Evolutionary conservation across 2,329 filamentous ascomycete genomes (phyloP).

Genomic region (Rutstroemia sp.): DNA sequence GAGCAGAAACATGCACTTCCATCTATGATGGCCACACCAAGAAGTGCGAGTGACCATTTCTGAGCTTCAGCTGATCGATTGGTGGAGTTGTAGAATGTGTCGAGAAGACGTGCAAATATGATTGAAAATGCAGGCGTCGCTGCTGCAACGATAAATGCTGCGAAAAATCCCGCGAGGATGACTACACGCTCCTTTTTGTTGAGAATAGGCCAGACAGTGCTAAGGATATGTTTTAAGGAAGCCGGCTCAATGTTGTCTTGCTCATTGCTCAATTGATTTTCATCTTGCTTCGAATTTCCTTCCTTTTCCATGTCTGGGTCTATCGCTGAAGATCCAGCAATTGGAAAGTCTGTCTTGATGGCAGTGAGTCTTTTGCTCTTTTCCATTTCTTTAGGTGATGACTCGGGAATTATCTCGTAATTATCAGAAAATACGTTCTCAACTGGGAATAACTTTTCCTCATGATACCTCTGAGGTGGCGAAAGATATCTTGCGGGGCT

Average conservation of each 20-base stretch:
- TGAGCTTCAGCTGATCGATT: constrained; percentile 17
- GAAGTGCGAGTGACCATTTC: constrained; percentile 62
- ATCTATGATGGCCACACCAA: constrained; percentile 61
- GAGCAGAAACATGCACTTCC: constrained; percentile 56
- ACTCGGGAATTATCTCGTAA: neutral
- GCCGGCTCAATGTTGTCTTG: constrained; percentile 10
- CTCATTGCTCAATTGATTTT: neutral
- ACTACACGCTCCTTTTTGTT: constrained; percentile 41
- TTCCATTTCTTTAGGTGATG: neutral
- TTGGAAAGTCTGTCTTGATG: neutral
- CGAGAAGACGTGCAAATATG: constrained; percentile 64
- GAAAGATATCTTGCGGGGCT: neutral
- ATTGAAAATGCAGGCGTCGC: constrained; percentile 60
- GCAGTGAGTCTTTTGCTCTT: neutral
- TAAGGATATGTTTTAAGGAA: constrained; percentile 49
- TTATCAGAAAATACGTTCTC: neutral
- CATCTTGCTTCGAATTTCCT: neutral
- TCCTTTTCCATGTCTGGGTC: neutral
- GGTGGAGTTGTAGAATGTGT: constrained; percentile 53
- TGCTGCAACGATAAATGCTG: constrained; percentile 21
- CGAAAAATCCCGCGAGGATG: constrained; percentile 51
- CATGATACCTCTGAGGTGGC: neutral
- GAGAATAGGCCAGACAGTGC: constrained; percentile 64
- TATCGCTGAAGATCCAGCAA: neutral
- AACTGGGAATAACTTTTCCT: neutral